phyloP scores from a whole-genome alignment of 1,284 basidiomycete genomes.

The Papiliotrema nemorosa region DNA sequence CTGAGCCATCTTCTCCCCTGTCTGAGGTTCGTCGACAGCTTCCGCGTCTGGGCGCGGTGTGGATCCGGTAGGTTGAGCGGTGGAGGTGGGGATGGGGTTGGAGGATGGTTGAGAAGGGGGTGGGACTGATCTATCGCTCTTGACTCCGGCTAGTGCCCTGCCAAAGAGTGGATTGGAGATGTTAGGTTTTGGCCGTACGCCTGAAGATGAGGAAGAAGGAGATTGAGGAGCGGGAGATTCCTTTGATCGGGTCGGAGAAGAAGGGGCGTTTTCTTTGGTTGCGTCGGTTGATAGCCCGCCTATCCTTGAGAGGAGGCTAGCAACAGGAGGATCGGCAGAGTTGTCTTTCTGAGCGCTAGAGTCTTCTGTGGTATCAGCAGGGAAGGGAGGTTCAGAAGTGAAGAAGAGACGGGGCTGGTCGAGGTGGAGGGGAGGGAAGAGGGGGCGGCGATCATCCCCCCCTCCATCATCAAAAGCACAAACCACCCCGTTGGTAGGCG shows the following conservation, averaged over 20 bases:
- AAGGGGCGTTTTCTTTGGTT: slow-evolving; percentile 5
- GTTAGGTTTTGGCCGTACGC: slow-evolving; percentile 25
- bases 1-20: not conserved
- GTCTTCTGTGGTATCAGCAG: not conserved
- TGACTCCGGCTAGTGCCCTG: slow-evolving; percentile 39
- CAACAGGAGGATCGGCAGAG: slow-evolving; percentile 24
- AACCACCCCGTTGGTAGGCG: no score
- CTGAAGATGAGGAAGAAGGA: slow-evolving; percentile 1
- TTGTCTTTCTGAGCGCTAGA: not conserved
- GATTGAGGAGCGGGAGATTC: slow-evolving; percentile 1
- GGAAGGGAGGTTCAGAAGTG: not conserved
- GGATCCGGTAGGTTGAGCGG: not conserved
- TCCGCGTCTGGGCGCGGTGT: not conserved
- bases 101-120: no score
- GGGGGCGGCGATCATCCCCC: not conserved
- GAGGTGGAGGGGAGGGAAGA: not conserved
- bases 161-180: slow-evolving; percentile 34
- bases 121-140: slow-evolving; percentile 17
- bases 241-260: not conserved
- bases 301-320: slow-evolving; percentile 37
- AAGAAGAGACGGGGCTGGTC: not conserved
- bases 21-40: not conserved
- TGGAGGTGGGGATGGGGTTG: slow-evolving; percentile 5
- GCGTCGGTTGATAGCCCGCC: slow-evolving; percentile 34
- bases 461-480: no score